Evolutionary conservation across 2,329 filamentous ascomycete species (phyloP), one percentile per base, ranked within the genome.

Genomic region (Phaeosphaeriaceae sp.): DNA sequence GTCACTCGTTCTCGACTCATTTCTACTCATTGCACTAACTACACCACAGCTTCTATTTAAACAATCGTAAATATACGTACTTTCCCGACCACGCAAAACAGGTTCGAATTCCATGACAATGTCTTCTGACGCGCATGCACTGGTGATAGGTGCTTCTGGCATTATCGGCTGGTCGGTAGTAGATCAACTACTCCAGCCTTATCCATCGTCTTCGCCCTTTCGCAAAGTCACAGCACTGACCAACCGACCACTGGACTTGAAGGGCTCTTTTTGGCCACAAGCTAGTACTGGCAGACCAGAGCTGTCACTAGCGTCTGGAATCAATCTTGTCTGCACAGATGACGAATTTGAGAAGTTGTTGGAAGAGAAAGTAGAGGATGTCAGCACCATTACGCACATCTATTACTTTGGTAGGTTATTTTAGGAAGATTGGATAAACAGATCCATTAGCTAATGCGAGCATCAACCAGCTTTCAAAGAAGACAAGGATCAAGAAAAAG

Each of bases 121-220:
- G 11, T 9, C 48, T 22, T 20, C n/a, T 11, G 40, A 41, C 7
- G 11, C 67, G 25, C 74, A 80, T 49, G 78, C 77, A 13, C 69
- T 80, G 5, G 73, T 80, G 7, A 76, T 80, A 44, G 79, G 79
- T 21, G 73, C 72, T 20, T 78, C 76, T 6, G 78, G 79, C 17
- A 75, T 81, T 48, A 75, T 73, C 27, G 78, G 78, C 51, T 81
- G 78, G 79, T 71, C 78, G 7, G 63, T 79, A 17, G 72, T 77
- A 2, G 74, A 80, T 51, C 67, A 77, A 45, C 59, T 79, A 0
- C 65, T 74, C 10, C 66, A 64, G 22, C 56, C 62, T n/a, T 80
- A 78, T 60, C 75, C 77, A 7, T 57, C 61, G 1, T 45, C 64
- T 22, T 64, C 63, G 2, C 60, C 67, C 4, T 80, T 79, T 58